These are phyloP conservation scores for Yarrowia sp. DNA, from an alignment of 805 yeast genomes.

Conservation along the genomic window DNA sequence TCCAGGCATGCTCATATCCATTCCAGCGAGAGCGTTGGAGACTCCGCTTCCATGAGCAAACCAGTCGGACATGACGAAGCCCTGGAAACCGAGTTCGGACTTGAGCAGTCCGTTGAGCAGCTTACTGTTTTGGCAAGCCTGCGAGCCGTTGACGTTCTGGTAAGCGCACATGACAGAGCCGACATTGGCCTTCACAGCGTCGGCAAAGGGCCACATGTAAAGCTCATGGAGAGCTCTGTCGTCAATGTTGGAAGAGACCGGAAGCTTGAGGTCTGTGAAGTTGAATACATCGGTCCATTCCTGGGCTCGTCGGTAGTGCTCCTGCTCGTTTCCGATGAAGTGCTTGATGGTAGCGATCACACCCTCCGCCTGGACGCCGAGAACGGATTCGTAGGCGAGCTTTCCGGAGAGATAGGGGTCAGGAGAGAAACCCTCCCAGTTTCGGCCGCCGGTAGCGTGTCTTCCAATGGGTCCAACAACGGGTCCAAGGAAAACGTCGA, in stretches of 20 bases:
- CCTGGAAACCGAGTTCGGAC: slow-evolving; percentile 63
- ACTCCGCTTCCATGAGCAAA: slow-evolving; percentile 59
- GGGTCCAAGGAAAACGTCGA: slow-evolving; percentile 56
- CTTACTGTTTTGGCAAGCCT: slow-evolving; percentile 59
- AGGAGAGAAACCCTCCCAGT: slow-evolving; percentile 62
- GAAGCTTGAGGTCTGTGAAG: slow-evolving; percentile 33
- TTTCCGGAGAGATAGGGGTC: slow-evolving; percentile 62
- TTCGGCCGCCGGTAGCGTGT: slow-evolving; percentile 62
- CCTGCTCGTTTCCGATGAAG: slow-evolving; percentile 61
- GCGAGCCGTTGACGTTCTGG: slow-evolving; percentile 54
- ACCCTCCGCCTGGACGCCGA: slow-evolving; percentile 57
- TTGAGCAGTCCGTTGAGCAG: slow-evolving; percentile 54
- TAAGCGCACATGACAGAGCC: slow-evolving; percentile 64
- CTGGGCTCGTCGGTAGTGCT: slow-evolving; percentile 53
- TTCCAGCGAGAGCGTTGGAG: slow-evolving; percentile 54
- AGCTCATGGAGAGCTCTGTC: slow-evolving; percentile 62
- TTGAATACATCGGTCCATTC: slow-evolving; percentile 47
- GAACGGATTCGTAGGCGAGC: slow-evolving; percentile 52
- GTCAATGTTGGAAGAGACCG: slow-evolving; percentile 55
- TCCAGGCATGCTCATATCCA: slow-evolving; percentile 64
- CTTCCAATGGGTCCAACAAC: slow-evolving; percentile 59
- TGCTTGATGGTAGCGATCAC: slow-evolving; percentile 58
- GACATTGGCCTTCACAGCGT: slow-evolving; percentile 56
- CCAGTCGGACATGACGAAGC: slow-evolving; percentile 67
- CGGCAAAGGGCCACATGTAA: slow-evolving; percentile 66